Evolutionary conservation across 75 land plant species (phyloP).

Genomic region (Cryptomeria japonica): DNA sequence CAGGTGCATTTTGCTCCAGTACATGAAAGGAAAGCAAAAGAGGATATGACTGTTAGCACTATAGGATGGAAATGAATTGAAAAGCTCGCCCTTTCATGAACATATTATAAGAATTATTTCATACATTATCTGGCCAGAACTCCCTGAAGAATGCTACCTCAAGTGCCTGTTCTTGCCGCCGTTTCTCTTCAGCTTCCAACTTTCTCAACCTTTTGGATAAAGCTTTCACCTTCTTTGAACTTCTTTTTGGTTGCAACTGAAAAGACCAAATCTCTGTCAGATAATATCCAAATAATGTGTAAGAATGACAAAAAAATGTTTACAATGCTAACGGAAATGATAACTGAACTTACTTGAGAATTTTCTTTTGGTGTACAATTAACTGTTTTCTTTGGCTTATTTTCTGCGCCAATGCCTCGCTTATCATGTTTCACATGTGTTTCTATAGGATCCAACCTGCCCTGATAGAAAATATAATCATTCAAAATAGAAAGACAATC

Average conservation of each 20-base stretch:
- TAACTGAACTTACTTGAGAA: not conserved
- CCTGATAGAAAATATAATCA: conserved; percentile 36
- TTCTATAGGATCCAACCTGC: conserved; percentile 73
- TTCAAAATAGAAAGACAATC: not conserved
- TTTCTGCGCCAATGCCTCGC: conserved; percentile 77
- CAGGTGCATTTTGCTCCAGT: too few relatives aligned
- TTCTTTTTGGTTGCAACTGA: not conserved
- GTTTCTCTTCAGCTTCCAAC: conserved; percentile 51
- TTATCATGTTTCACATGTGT: conserved; percentile 68
- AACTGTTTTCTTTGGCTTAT: conserved; percentile 18
- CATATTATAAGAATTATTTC: conserved; percentile 8
- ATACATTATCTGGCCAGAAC: too few relatives aligned
- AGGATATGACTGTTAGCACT: not conserved
- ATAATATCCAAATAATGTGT: not conserved
- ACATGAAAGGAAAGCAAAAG: too few relatives aligned
- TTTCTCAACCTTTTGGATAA: conserved; percentile 73
- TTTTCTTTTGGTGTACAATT: conserved; percentile 13
- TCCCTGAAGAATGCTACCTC: conserved; percentile 61
- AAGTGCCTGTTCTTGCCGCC: conserved; percentile 62
- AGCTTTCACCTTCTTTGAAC: conserved; percentile 45
- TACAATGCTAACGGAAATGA: not conserved
- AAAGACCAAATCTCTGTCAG: not conserved
- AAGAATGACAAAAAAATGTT: not conserved
- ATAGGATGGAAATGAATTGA: not conserved
- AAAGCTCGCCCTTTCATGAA: not conserved